These are phyloP conservation scores for Reutealis trisperma DNA, from an alignment of 345 rosid species.

Conservation along the genomic window DNA sequence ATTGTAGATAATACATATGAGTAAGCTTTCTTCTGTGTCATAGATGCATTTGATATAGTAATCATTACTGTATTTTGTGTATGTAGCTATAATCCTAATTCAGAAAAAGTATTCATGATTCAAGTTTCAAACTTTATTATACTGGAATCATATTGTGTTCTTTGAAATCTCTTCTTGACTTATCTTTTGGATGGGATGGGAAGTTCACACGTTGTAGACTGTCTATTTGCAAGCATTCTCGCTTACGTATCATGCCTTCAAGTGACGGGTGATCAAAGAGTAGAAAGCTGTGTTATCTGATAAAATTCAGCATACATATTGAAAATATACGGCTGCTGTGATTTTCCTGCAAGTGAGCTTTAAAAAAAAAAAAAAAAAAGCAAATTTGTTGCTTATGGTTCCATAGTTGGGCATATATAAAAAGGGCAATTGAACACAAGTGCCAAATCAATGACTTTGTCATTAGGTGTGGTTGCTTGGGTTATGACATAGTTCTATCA, in stretches of 20 bases:
- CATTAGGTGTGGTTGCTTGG: neutral
- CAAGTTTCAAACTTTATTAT: neutral
- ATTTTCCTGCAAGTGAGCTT: neutral
- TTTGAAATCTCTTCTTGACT: neutral
- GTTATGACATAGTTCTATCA: slow-evolving; percentile 2
- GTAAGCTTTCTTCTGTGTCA: slow-evolving; percentile 50
- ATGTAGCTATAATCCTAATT: neutral
- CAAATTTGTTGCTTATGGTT: neutral
- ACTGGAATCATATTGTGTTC: neutral
- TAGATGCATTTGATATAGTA: neutral
- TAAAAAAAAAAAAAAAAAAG: too few species aligned
- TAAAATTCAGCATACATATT: neutral
- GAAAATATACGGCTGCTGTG: neutral
- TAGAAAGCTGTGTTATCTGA: neutral
- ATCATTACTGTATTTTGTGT: neutral
- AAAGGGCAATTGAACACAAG: neutral
- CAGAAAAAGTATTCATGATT: neutral
- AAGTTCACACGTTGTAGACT: neutral
- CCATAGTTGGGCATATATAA: neutral
- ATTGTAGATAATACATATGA: slow-evolving; percentile 96
- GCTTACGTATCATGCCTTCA: neutral
- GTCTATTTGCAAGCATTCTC: too few species aligned
- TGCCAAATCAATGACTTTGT: neutral
- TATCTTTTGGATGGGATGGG: neutral
- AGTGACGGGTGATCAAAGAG: neutral